Conservation (phyloP, 2,329 filamentous ascomycete species). For the Fusarium anguioides region DNA sequence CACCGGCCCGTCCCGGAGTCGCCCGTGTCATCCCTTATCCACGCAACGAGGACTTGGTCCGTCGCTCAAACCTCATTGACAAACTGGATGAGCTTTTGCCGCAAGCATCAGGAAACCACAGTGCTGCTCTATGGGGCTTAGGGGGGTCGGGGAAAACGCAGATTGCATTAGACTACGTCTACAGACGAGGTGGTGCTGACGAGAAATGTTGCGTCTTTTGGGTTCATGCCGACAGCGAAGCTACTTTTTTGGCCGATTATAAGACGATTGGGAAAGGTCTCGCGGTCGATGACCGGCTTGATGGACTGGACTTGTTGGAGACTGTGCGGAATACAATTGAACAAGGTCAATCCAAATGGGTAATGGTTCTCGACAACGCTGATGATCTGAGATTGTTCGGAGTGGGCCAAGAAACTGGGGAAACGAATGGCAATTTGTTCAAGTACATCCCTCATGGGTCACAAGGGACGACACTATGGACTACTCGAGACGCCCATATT, state of each 20-base stretch:
- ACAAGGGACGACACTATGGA: not conserved
- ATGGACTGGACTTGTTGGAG: slow-evolving; percentile 32
- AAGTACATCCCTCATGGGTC: not conserved
- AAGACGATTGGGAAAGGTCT: slow-evolving; percentile 45
- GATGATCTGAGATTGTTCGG: slow-evolving; percentile 10
- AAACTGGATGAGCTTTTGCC: slow-evolving; percentile 38
- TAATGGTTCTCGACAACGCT: slow-evolving; percentile 19
- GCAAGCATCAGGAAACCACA: slow-evolving; percentile 9
- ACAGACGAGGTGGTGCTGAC: slow-evolving; percentile 37
- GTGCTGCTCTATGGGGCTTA: slow-evolving; percentile 44
- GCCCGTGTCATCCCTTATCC: slow-evolving; percentile 37
- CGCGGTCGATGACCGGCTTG: slow-evolving; percentile 34
- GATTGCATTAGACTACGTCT: slow-evolving; percentile 50
- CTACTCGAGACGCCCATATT: not conserved
- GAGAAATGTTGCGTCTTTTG: slow-evolving; percentile 49
- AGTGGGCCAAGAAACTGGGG: not conserved
- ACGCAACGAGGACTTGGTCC: slow-evolving; percentile 42
- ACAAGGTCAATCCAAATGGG: not conserved
- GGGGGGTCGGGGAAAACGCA: slow-evolving; percentile 51
- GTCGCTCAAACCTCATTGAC: slow-evolving; percentile 34
- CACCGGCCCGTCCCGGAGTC: slow-evolving; percentile 1
- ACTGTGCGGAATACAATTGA: slow-evolving; percentile 7
- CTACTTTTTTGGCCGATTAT: slow-evolving; percentile 47
- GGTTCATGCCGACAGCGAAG: slow-evolving; percentile 49
- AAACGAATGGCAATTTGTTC: rapidly evolving